A percentile compares a stretch with the other conserved stretches of the same genome.
Conservation (phyloP, 2,329 filamentous ascomycete genomes). For the Albifimbria verrucaria region DNA sequence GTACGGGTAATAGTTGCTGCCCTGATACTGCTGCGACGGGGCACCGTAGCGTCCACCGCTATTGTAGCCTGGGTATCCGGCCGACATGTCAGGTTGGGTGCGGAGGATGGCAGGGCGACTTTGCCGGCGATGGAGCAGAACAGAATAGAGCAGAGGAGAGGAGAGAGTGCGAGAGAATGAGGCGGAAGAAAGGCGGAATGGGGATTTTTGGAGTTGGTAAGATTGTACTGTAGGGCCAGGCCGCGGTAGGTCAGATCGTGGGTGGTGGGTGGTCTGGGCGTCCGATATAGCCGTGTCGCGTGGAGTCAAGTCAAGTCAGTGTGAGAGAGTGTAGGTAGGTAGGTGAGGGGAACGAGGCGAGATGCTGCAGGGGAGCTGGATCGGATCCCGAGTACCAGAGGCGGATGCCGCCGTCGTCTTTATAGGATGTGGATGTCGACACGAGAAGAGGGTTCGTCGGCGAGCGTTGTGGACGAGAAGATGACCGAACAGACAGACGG, state of each 20-base stretch:
- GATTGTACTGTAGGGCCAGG: no score
- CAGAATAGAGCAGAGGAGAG: background rate
- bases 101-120: background rate
- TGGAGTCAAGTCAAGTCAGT: no score
- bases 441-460: background rate
- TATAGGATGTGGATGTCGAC: background rate
- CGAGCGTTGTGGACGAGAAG: no score
- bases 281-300: background rate
- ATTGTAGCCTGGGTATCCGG: constrained; percentile 58
- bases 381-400: no score
- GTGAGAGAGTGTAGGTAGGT: background rate
- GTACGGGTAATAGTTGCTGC: constrained; percentile 53
- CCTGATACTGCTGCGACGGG: constrained; percentile 33
- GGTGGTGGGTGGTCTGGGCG: no score
- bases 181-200: no score
- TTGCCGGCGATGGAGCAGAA: background rate
- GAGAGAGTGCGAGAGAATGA: no score
- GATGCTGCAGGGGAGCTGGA: background rate
- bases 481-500: no score
- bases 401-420: background rate
- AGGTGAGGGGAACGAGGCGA: background rate
- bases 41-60: constrained; percentile 39
- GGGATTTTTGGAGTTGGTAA: no score
- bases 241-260: no score
- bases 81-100: constrained; percentile 47